A percentile compares a stretch with the other conserved stretches of the same genome.
phyloP scores from a whole-genome alignment of 306 rosid genomes.

The Alnus rubra region DNA sequence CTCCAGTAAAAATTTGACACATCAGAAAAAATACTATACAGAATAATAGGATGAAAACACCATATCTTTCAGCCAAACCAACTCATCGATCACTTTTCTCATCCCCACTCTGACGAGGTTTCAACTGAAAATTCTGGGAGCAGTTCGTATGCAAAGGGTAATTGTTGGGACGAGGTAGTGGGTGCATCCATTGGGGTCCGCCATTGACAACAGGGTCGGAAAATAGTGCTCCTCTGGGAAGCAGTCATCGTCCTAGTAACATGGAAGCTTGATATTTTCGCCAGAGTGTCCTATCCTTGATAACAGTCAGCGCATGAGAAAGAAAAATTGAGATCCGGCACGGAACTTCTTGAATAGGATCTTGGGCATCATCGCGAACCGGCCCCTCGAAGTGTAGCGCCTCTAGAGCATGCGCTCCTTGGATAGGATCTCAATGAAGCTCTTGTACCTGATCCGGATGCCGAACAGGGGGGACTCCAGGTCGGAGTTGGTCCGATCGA shows the following conservation, averaged over 20 bases:
- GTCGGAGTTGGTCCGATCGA: conserved; percentile 49
- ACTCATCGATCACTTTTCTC: too few species aligned
- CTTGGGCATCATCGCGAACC: conserved; percentile 78
- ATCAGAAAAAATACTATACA: too few species aligned
- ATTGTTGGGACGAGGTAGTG: conserved; percentile 31
- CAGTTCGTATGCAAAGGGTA: too few species aligned
- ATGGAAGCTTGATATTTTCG: conserved; percentile 71
- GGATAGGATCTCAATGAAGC: conserved; percentile 72
- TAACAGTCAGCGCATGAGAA: conserved; percentile 68
- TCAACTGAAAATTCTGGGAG: too few species aligned
- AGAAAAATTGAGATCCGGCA: conserved; percentile 89
- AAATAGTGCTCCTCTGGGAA: conserved; percentile 95
- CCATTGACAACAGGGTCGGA: conserved; percentile 81
- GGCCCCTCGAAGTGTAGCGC: conserved; percentile 74
- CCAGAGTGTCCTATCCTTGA: conserved; percentile 76
- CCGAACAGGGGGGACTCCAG: conserved; percentile 37
- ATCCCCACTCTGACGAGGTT: too few species aligned
- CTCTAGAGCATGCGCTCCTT: conserved; percentile 58
- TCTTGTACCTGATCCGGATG: conserved; percentile 41
- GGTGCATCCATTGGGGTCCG: conserved; percentile 77
- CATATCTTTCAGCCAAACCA: too few species aligned
- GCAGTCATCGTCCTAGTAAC: conserved; percentile 64
- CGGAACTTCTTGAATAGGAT: conserved; percentile 67
- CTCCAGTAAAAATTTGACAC: too few species aligned
- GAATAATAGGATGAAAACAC: too few species aligned